phyloP scores from a whole-genome alignment of 2,329 filamentous ascomycete genomes.

The Stenocarpella maydis region DNA sequence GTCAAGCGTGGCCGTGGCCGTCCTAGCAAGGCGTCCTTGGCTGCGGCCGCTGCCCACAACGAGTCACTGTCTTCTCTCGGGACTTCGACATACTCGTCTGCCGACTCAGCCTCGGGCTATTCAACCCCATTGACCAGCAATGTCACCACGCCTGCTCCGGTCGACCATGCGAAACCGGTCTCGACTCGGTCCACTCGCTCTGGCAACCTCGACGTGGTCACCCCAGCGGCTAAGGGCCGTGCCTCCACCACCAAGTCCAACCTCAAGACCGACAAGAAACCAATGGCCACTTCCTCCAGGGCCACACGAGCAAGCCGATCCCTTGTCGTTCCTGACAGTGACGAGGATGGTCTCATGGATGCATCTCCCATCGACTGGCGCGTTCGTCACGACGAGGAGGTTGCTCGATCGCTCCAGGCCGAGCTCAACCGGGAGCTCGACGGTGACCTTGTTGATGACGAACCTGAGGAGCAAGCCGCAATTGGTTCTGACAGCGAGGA shows the following conservation, averaged over 20 bases:
- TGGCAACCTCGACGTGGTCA: slow-evolving; percentile 47
- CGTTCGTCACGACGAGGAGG: slow-evolving; percentile 60
- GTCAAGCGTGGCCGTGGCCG: slow-evolving; percentile 43
- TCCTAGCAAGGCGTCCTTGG: slow-evolving; percentile 39
- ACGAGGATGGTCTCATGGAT: slow-evolving; percentile 52
- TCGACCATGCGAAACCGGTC: slow-evolving; percentile 34
- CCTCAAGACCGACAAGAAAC: slow-evolving; percentile 37
- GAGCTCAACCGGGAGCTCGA: slow-evolving; percentile 43
- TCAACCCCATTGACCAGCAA: slow-evolving; percentile 55
- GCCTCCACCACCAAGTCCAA: slow-evolving; percentile 52
- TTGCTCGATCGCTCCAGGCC: slow-evolving; percentile 66
- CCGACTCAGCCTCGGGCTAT: slow-evolving; percentile 45
- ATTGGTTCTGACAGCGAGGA: slow-evolving; percentile 27
- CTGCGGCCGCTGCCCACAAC: slow-evolving; percentile 34
- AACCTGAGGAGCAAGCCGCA: slow-evolving; percentile 20
- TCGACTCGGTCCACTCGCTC: slow-evolving; percentile 32
- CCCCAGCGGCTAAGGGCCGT: slow-evolving; percentile 39
- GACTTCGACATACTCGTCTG: slow-evolving; percentile 45
- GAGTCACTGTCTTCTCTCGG: slow-evolving; percentile 48
- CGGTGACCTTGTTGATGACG: slow-evolving; percentile 37
- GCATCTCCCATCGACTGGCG: slow-evolving; percentile 56
- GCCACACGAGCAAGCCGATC: slow-evolving; percentile 52
- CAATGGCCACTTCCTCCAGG: slow-evolving; percentile 49
- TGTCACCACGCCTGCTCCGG: slow-evolving; percentile 49
- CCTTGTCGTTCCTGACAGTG: slow-evolving; percentile 54